These are phyloP conservation scores for Didymella keratinophila DNA, from an alignment of 2,329 filamentous ascomycete genomes.

Conservation along the genomic window DNA sequence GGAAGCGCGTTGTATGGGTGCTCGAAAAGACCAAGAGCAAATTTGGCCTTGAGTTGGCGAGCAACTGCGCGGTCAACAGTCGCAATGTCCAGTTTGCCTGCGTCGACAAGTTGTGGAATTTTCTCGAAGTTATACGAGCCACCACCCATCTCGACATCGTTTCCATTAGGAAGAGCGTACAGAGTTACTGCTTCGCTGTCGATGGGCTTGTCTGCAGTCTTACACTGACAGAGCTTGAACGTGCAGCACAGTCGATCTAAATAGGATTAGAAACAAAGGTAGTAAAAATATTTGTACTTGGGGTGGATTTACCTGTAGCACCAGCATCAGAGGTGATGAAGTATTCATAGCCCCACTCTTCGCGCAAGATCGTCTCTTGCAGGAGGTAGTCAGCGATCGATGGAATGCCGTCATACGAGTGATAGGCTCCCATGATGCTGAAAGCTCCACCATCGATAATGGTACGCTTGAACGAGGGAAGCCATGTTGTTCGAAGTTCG, in stretches of 20 bases:
- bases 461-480: constrained; percentile 70
- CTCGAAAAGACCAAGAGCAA: constrained; percentile 74
- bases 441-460: constrained; percentile 74
- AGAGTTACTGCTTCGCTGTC: constrained; percentile 72
- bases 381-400: constrained; percentile 70
- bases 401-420: constrained; percentile 76
- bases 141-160: constrained; percentile 79
- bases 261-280: no score
- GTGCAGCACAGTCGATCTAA: constrained; percentile 70
- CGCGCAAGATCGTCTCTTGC: constrained; percentile 70
- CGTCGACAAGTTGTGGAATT: constrained; percentile 70
- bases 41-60: constrained; percentile 72
- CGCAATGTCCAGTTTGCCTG: constrained; percentile 66
- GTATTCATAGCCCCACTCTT: constrained; percentile 77
- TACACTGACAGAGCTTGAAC: constrained; percentile 69
- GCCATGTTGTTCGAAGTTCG: constrained; percentile 62
- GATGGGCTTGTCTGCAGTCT: constrained; percentile 56
- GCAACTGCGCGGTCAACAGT: constrained; percentile 72
- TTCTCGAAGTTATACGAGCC: constrained; percentile 73
- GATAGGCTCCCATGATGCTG: constrained; percentile 77
- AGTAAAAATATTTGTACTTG: no score
- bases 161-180: constrained; percentile 71
- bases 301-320: no score
- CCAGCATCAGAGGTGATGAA: constrained; percentile 73
- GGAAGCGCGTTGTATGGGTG: constrained; percentile 69